Base-by-base conservation (phyloP, 768 basidiomycete species). In the Tricholoma sp. region DNA sequence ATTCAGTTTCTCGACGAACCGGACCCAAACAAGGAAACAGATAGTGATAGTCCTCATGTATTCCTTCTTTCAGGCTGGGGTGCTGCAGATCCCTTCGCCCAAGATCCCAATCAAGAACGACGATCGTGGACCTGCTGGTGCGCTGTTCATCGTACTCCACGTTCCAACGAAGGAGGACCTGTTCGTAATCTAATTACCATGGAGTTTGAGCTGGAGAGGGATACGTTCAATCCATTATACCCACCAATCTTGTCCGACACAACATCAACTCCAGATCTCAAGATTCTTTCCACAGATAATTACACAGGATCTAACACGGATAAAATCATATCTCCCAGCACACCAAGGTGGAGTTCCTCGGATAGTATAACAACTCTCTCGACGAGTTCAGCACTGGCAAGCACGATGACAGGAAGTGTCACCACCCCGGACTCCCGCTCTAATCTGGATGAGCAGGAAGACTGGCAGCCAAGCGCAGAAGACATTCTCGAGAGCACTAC, bases 201-300 rank as follows among this genome's bases (percentile, higher is more conserved):
- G 68, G 91, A 94, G 66, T 88, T 92, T 59, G 91, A 94, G 66
- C 76, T 91, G 20, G 89, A 91, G 65, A 69, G 74, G 31, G 91
- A 92, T 65, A 60, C 63, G 0, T 69, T 85, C 63, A 92, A 91
- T 59, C 90, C 91, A 0, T 70, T 91, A 4, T 87, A 86, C 65
- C 83, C 83, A 8, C 71, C 77, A 41, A 10, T 36, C 29, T 54
- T 50, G 6, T 33, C 56, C 11, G 50, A 39, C 15, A 52, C 53
- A 51, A 31, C 13, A 4, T 20, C n/a, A n/a, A n/a, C 24, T 4
- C 55, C 49, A 34, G 57, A 12, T 37, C 50, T 36, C 44, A 4
- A 24, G 24, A 24, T 24, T 24, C 24, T 24, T 20, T 15, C 34
- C 15, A 5, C 47, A 48, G 42, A 31, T 13, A 24, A 24, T 24